Base-by-base conservation (phyloP, 169 alveolate genomes). In the Theileria parva region DNA sequence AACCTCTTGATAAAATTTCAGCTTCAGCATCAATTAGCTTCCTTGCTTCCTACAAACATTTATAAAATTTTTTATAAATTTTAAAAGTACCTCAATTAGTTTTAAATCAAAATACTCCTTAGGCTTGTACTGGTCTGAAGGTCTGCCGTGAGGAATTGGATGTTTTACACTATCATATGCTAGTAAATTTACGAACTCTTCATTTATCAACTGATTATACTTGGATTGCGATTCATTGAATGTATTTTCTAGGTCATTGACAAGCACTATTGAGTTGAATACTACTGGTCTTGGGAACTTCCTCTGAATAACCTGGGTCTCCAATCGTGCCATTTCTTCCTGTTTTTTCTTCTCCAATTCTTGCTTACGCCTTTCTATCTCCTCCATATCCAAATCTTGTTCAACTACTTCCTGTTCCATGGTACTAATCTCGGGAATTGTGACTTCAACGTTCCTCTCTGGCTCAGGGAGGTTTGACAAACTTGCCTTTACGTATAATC, bases 391-490 rank as follows among this genome's bases (percentile, higher is more conserved):
- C 34, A 25, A 67, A n/a, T 48, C 28, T 17, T 59, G 57, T 15
- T 60, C 70, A 4, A 51, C 48, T 59, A 30, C 67, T 12, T 84
- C 86, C 1, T 17, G 11, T 19, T 30, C 77, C 39, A 13, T 23
- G 27, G 50, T 53, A 4, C 81, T 50, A 11, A 81, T 53, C 1
- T 83, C 86, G 2, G 90, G 76, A 11, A 89, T 53, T 57, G 88
- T 78, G 2, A 90, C 70, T 66, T 90, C 94, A 19, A 90, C 87
- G 15, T 80, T 75, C 37, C 86, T 79, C 53, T 80, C 86, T 50
- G 91, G 93, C 73, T 66, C 74, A 7, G 94, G 94, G 37, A 90
- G 74, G 78, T 90, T 87, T 0, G 94, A 80, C 21, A 90, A 32
- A 32, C 92, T 87, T 4, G 94, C 87, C 73, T 85, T 86, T 23